phyloP scores from a whole-genome alignment of 23 red algal genomes.

The Gracilaria gracilis region DNA sequence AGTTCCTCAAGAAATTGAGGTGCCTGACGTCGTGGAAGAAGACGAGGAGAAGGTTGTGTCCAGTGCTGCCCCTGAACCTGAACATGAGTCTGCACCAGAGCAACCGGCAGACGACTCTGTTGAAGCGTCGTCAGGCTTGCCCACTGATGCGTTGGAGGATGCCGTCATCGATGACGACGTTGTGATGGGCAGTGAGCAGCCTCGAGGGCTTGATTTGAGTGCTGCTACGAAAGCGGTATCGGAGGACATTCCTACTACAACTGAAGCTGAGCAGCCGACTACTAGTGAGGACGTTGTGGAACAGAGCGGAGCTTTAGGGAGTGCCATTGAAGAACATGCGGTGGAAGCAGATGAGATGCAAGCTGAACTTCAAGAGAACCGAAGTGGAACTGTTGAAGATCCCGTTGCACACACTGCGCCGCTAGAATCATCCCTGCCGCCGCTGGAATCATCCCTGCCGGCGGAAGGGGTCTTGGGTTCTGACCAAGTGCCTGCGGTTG shows the following conservation, averaged over 20 bases:
- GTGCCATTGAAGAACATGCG: not conserved
- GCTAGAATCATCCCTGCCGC: too few relatives aligned
- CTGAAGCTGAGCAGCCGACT: not conserved
- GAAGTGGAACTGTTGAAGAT: not conserved
- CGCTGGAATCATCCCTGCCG: not conserved
- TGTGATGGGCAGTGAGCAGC: not conserved
- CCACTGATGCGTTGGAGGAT: not conserved
- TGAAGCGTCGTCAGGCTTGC: not conserved
- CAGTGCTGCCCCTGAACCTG: not conserved
- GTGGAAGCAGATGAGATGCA: not conserved
- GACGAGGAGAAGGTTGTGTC: not conserved
- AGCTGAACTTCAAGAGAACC: not conserved
- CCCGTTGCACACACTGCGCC: not conserved
- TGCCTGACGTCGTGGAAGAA: not conserved
- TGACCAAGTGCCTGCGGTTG: not conserved
- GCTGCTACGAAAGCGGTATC: not conserved
- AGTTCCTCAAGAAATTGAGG: not conserved
- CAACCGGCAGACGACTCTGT: not conserved
- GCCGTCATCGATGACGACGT: not conserved
- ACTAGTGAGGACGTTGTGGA: not conserved
- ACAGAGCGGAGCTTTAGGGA: not conserved
- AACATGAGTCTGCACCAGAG: not conserved
- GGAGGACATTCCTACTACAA: not conserved
- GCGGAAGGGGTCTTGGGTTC: not conserved
- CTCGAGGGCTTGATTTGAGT: conserved; percentile 9